Evolutionary conservation across 1,139 yeast genomes (phyloP).

Genomic region (Diutina sp.): DNA sequence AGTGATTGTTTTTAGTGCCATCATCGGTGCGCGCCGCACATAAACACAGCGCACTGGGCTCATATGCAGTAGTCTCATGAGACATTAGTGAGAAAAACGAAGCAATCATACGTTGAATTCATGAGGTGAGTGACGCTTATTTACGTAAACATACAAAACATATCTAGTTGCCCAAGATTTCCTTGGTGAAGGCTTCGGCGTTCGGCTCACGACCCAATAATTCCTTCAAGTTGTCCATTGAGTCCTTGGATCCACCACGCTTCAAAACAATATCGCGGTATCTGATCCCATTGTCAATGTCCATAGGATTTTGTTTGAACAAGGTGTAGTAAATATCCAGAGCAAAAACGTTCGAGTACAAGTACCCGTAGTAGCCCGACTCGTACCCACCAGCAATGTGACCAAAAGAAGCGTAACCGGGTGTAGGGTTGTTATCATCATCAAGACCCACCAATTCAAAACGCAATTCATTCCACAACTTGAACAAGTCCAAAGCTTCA

Average conservation of each 20-base stretch:
- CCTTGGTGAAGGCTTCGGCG: conserved; percentile 56
- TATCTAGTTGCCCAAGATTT: conserved; percentile 12
- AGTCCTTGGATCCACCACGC: conserved; percentile 65
- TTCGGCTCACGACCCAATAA: conserved; percentile 69
- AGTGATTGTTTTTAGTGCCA: background rate
- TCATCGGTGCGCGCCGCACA: background rate
- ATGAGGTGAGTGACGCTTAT: background rate
- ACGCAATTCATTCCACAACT: conserved; percentile 53
- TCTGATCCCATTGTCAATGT: conserved; percentile 42
- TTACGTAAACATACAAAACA: background rate
- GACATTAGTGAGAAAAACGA: background rate
- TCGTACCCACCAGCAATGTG: conserved; percentile 81
- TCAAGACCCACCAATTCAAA: conserved; percentile 44
- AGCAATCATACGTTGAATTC: background rate
- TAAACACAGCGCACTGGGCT: background rate
- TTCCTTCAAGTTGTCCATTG: conserved; percentile 48
- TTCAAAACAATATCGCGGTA: conserved; percentile 61
- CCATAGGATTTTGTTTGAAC: conserved; percentile 58
- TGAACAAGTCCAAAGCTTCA: conserved; percentile 31
- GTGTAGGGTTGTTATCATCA: conserved; percentile 40
- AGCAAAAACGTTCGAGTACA: conserved; percentile 80
- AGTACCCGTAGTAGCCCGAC: conserved; percentile 77
- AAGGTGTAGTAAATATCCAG: conserved; percentile 70
- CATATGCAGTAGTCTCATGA: background rate
- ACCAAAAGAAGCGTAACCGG: conserved; percentile 68